Conservation (phyloP, 139 green algal species). For the Asterochloris erici region DNA sequence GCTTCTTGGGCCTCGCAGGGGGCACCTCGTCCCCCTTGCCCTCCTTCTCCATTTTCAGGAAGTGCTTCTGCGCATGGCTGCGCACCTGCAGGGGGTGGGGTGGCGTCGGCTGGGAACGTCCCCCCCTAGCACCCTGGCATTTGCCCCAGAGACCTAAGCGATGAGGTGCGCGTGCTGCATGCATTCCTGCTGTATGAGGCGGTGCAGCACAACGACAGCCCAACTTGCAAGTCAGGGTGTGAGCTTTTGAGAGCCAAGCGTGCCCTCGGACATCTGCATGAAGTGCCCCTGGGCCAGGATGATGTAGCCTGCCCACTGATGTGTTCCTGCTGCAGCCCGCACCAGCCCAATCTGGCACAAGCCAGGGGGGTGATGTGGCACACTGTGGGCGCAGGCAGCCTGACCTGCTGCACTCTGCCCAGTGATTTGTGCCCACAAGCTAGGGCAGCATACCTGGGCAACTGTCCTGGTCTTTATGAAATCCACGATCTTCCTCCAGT, state of each 20-base stretch:
- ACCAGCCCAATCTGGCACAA: not conserved
- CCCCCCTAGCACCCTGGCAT: too few species aligned
- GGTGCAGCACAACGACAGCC: not conserved
- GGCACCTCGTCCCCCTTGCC: constrained; percentile 49
- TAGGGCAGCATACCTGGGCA: constrained; percentile 12
- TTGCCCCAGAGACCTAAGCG: not conserved
- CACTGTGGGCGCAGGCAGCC: not conserved
- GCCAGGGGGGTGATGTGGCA: not conserved
- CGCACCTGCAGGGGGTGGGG: constrained; percentile 33
- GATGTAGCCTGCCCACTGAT: not conserved
- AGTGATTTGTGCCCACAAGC: not conserved
- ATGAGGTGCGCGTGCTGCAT: too few species aligned
- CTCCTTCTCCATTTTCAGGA: constrained; percentile 64
- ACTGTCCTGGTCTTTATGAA: constrained; percentile 25
- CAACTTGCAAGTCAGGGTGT: not conserved
- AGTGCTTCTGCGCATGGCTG: constrained; percentile 72
- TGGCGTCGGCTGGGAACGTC: too few species aligned
- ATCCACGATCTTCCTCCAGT: constrained; percentile 26
- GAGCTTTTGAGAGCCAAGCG: not conserved
- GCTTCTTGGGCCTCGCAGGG: constrained; percentile 50
- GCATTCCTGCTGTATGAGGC: not conserved
- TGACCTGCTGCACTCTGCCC: not conserved
- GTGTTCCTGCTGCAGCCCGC: not conserved
- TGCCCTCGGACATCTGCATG: not conserved
- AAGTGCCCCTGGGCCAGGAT: not conserved